Percentiles rank a stretch among this genome's conserved stretches.
Conservation (phyloP, 73 alveolate genomes). For the Paramecium bursaria region DNA sequence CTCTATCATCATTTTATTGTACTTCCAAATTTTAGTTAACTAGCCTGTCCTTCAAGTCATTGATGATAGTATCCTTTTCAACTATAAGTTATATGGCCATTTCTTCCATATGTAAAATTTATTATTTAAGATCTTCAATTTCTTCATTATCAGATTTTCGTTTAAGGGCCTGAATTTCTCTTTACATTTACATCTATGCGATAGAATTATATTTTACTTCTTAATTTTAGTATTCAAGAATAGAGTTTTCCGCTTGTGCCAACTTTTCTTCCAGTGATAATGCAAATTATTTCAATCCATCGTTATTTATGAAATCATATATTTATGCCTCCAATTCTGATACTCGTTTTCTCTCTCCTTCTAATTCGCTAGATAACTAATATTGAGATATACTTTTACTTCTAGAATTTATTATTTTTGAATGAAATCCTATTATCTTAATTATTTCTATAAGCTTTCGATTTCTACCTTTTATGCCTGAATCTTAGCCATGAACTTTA, state of each 20-base stretch:
- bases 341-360: neutral
- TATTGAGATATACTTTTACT: conserved; percentile 3
- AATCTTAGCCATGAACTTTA: neutral
- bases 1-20: conserved; percentile 3
- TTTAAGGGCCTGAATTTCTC: neutral
- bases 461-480: neutral
- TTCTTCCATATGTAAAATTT: conserved; percentile 17
- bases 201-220: neutral
- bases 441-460: conserved; percentile 14
- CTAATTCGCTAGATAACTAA: neutral
- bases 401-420: conserved; percentile 3
- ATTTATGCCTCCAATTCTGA: neutral
- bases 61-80: conserved; percentile 17
- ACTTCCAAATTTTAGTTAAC: neutral
- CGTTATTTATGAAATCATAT: neutral
- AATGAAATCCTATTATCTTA: neutral
- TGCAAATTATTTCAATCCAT: conserved; percentile 2
- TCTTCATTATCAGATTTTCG: neutral
- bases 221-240: neutral
- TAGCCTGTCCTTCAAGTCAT: conserved; percentile 9
- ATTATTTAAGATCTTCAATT: conserved; percentile 33
- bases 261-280: neutral
- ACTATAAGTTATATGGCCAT: conserved; percentile 24
- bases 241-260: conserved; percentile 16
- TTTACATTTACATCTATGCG: neutral